These are phyloP conservation scores for Tuber microsphaerosporum DNA, from an alignment of 495 filamentous ascomycete species.

Conservation along the genomic window DNA sequence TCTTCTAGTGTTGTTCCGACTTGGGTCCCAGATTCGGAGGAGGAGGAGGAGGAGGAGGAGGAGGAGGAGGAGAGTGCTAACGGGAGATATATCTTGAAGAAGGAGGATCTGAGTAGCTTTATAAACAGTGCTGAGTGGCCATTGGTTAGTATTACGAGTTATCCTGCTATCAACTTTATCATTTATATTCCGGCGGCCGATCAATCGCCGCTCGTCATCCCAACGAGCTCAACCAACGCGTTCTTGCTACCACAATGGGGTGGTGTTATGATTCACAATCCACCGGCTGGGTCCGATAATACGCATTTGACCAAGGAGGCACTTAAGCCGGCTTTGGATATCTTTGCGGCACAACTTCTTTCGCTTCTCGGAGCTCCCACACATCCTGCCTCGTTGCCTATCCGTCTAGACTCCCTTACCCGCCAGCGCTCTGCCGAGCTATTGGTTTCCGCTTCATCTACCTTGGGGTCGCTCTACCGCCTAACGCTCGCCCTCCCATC, in stretches of 20 bases:
- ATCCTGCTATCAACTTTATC: constrained; percentile 92
- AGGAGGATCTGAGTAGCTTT: constrained; percentile 84
- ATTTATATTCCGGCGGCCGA: constrained; percentile 65
- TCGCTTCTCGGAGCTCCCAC: constrained; percentile 80
- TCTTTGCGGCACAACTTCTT: constrained; percentile 86
- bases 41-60: constrained; percentile 30
- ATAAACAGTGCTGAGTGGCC: constrained; percentile 99
- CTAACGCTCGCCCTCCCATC: constrained; percentile 76
- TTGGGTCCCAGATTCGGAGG: constrained; percentile 43
- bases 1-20: constrained; percentile 38
- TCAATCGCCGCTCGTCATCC: constrained; percentile 59
- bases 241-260: constrained; percentile 98
- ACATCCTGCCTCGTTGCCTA: constrained; percentile 67
- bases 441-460: constrained; percentile 82
- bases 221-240: constrained; percentile 66
- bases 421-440: constrained; percentile 80
- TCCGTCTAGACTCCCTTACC: constrained; percentile 75
- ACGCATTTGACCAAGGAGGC: constrained; percentile 52
- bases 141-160: constrained; percentile 82
- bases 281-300: constrained; percentile 42
- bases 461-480: constrained; percentile 83
- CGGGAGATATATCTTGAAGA: constrained; percentile 61
- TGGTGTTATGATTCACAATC: constrained; percentile 73
- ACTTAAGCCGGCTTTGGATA: constrained; percentile 71
- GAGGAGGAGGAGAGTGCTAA: constrained; percentile 45